Evolutionary conservation across 768 basidiomycete species (phyloP).

Genomic region (Pleurotus citrinopileatus): DNA sequence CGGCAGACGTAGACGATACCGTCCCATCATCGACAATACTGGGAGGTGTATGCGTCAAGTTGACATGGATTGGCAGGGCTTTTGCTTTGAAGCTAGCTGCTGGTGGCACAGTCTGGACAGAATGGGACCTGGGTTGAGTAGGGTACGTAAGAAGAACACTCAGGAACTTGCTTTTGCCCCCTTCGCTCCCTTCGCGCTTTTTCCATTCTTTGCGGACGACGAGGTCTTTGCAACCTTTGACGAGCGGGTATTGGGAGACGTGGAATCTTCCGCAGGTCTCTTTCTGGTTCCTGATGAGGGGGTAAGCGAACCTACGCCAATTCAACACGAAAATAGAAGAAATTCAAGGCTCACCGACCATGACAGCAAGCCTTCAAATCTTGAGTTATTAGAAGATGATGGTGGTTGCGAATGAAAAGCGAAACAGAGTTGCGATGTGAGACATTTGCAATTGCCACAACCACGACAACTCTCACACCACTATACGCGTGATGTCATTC

Average conservation of each 20-base stretch:
- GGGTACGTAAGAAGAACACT: conserved; percentile 13
- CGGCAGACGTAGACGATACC: conserved; percentile 31
- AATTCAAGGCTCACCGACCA: conserved; percentile 4
- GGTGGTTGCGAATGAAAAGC: not conserved
- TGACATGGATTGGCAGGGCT: conserved; percentile 68
- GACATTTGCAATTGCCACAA: not conserved
- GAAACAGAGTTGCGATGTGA: not conserved
- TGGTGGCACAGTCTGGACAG: conserved; percentile 39
- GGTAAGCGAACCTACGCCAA: not conserved
- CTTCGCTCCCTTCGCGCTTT: conserved; percentile 40
- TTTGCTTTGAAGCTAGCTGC: conserved; percentile 56
- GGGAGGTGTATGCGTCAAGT: conserved; percentile 65
- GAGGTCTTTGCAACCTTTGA: conserved; percentile 50
- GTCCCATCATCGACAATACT: conserved; percentile 32
- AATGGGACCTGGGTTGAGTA: conserved; percentile 4
- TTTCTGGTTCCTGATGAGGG: conserved; percentile 23
- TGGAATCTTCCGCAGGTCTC: conserved; percentile 37
- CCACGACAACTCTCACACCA: conserved; percentile 2
- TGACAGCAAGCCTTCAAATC: not conserved
- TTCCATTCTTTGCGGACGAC: conserved; percentile 31
- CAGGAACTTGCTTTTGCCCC: too few species aligned
- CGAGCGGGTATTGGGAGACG: conserved; percentile 36
- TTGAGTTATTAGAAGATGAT: not conserved
- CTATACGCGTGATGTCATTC: conserved; percentile 7
- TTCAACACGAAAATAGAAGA: not conserved